These are phyloP conservation scores for Annulohypoxylon truncatum DNA, from an alignment of 2,329 filamentous ascomycete genomes.

Conservation along the genomic window DNA sequence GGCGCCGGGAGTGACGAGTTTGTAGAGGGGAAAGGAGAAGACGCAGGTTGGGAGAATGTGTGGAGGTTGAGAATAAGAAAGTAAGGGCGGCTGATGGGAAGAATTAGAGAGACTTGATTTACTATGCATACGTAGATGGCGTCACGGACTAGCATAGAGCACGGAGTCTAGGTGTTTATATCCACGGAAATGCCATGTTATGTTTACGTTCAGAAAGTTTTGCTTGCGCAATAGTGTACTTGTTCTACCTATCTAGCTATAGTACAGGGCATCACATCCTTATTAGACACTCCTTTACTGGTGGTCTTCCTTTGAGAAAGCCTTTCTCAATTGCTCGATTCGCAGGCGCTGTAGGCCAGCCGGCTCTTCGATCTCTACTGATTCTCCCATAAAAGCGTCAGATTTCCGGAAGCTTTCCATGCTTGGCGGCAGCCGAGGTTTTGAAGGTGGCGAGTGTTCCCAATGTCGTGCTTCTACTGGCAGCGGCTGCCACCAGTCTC, in stretches of 20 bases:
- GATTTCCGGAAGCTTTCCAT: constrained; percentile 45
- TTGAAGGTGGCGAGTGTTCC: constrained; percentile 59
- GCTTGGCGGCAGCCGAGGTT: constrained; percentile 37
- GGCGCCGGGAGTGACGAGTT: constrained; percentile 75
- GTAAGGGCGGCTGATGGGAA: neutral
- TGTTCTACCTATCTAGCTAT: constrained; percentile 27
- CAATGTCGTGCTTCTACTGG: constrained; percentile 72
- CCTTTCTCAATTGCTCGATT: constrained; percentile 47
- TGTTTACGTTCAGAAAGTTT: constrained; percentile 10
- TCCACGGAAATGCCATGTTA: neutral
- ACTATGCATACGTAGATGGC: constrained; percentile 28
- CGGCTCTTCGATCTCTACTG: constrained; percentile 57
- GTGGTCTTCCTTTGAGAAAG: constrained; percentile 5
- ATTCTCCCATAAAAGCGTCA: constrained; percentile 54
- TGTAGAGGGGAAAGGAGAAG: constrained; percentile 56
- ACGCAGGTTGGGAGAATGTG: neutral
- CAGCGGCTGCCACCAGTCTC: constrained; percentile 76
- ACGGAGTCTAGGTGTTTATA: constrained; percentile 42
- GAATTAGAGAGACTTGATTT: neutral
- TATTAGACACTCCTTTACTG: neutral
- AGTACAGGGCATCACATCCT: constrained; percentile 7
- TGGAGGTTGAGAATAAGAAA: neutral
- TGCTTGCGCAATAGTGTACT: constrained; percentile 15
- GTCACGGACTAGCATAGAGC: constrained; percentile 38
- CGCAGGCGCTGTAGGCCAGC: constrained; percentile 55